These are phyloP conservation scores for Thermothelomyces thermophilus DNA, from an alignment of 2,329 filamentous ascomycete species.

Conservation along the genomic window DNA sequence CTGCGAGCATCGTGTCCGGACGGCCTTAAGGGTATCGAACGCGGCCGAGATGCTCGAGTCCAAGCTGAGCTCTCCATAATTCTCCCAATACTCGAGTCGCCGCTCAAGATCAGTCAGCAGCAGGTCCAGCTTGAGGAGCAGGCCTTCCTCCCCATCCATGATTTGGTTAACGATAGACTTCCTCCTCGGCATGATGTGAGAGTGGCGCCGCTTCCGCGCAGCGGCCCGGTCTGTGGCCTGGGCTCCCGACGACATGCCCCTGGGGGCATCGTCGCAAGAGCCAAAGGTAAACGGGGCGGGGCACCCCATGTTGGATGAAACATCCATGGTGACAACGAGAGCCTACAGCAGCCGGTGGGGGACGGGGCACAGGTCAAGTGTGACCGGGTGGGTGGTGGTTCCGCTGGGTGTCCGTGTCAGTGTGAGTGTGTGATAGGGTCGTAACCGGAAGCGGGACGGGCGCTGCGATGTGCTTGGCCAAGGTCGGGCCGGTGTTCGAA, in stretches of 20 bases:
- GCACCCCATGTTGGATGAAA: constrained; percentile 22
- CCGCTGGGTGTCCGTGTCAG: too few species aligned
- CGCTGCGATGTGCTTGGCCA: background rate
- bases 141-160: constrained; percentile 56
- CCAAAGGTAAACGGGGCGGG: constrained; percentile 20
- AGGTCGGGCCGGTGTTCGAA: background rate
- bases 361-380: background rate
- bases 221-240: constrained; percentile 29
- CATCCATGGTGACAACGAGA: constrained; percentile 18
- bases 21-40: constrained; percentile 77
- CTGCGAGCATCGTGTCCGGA: constrained; percentile 80
- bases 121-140: constrained; percentile 60
- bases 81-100: constrained; percentile 80
- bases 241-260: constrained; percentile 37
- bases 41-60: constrained; percentile 80
- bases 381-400: too few species aligned
- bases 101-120: constrained; percentile 83
- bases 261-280: constrained; percentile 28
- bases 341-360: background rate
- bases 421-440: background rate
- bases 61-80: constrained; percentile 74
- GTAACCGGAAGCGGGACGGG: background rate
- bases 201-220: constrained; percentile 45
- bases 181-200: constrained; percentile 50
- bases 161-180: constrained; percentile 54